A percentile compares a stretch with the other conserved stretches of the same genome.
Evolutionary conservation across 2,329 filamentous ascomycete genomes (phyloP).

Genomic region (Ophiostoma tasmaniense): DNA sequence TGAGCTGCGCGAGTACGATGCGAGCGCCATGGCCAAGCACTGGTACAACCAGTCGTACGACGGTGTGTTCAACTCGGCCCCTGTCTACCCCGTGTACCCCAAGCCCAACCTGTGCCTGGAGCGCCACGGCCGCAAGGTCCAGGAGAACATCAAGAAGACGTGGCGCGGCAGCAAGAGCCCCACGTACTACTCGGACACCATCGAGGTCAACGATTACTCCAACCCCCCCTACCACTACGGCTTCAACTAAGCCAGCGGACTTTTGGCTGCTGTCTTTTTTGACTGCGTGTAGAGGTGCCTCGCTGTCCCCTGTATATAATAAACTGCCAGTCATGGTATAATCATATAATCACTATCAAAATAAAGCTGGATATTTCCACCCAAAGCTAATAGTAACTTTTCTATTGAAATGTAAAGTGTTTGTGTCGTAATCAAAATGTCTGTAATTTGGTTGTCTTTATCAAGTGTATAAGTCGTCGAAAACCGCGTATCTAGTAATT

Average conservation of each 20-base stretch:
- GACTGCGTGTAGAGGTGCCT: not conserved
- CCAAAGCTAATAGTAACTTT: not conserved
- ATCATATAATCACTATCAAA: not conserved
- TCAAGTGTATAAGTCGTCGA: not conserved
- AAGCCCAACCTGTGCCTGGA: slow-evolving; percentile 25
- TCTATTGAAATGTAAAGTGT: too few relatives aligned
- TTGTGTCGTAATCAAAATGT: too few relatives aligned
- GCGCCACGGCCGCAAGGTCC: slow-evolving; percentile 23
- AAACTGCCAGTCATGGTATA: not conserved
- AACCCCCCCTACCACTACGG: slow-evolving; percentile 24
- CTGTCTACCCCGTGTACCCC: slow-evolving; percentile 23
- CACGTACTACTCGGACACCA: slow-evolving; percentile 24
- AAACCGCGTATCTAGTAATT: not conserved
- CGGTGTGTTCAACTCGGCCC: slow-evolving; percentile 24
- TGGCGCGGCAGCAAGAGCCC: slow-evolving; percentile 24
- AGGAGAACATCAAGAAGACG: slow-evolving; percentile 19
- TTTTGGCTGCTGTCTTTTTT: not conserved
- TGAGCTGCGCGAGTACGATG: slow-evolving; percentile 22
- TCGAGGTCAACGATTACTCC: slow-evolving; percentile 25
- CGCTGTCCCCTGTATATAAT: not conserved
- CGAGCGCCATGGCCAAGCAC: slow-evolving; percentile 16
- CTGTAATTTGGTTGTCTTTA: not conserved
- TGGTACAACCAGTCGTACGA: slow-evolving; percentile 26
- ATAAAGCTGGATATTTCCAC: not conserved
- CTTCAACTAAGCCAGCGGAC: slow-evolving; percentile 11